Evolutionary conservation across 2,329 filamentous ascomycete genomes (phyloP).

Genomic region (Tolypocladium sp.): DNA sequence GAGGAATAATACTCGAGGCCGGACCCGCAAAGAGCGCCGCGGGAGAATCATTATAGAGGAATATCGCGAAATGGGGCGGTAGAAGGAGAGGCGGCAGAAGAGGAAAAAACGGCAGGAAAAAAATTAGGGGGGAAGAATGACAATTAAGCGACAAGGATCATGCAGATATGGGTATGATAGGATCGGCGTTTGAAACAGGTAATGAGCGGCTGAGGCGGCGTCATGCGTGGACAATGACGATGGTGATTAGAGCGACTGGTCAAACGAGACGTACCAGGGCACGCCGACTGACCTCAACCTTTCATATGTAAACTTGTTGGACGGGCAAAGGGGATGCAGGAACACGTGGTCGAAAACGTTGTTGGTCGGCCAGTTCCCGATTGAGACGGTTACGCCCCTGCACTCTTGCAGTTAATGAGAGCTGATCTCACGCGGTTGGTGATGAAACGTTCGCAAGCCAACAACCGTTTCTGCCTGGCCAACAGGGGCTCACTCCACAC

Average conservation of each 20-base stretch:
- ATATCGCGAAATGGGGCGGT: background rate
- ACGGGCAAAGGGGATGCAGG: background rate
- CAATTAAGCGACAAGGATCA: background rate
- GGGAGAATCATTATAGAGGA: background rate
- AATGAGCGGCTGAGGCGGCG: background rate
- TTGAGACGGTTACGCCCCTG: background rate
- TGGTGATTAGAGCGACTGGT: background rate
- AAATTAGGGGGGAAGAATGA: background rate
- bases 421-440: too few relatives aligned
- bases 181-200: background rate
- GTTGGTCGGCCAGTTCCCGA: background rate
- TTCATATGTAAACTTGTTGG: too few relatives aligned
- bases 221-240: background rate
- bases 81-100: background rate
- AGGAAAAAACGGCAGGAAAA: background rate
- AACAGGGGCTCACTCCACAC: too few relatives aligned
- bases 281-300: too few relatives aligned
- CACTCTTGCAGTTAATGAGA: too few relatives aligned
- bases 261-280: background rate
- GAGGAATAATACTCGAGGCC: background rate
- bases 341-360: background rate
- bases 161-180: background rate
- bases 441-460: too few relatives aligned
- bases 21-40: background rate
- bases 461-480: too few relatives aligned